phyloP scores from a whole-genome alignment of 2,329 filamentous ascomycete species.

The Diaporthe batatas region DNA sequence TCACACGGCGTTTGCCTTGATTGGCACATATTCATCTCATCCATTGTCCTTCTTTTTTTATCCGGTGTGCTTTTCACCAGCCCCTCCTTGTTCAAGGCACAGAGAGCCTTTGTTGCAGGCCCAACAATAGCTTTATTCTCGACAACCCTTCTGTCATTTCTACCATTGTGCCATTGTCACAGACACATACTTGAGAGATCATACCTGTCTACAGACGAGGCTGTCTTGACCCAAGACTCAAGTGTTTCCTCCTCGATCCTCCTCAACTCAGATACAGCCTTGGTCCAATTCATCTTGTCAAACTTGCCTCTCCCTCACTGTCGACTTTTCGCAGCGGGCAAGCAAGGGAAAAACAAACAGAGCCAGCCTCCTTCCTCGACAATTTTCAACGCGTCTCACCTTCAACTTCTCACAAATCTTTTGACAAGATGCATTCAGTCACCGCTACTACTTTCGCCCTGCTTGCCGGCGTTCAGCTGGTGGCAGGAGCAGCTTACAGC shows the following conservation, averaged over 20 bases:
- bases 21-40: slow-evolving; percentile 9
- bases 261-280: neutral
- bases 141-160: slow-evolving; percentile 45
- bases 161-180: slow-evolving; percentile 39
- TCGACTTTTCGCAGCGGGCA: neutral
- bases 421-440: slow-evolving; percentile 39
- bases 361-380: slow-evolving; percentile 24
- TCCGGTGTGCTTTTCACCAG: slow-evolving; percentile 39
- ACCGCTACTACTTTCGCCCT: slow-evolving; percentile 46
- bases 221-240: neutral
- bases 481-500: slow-evolving; percentile 56
- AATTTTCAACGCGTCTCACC: neutral
- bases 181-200: neutral
- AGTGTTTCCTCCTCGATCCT: neutral
- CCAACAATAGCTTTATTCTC: slow-evolving; percentile 41
- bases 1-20: slow-evolving; percentile 45
- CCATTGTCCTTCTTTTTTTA: slow-evolving; percentile 38
- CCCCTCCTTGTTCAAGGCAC: slow-evolving; percentile 42
- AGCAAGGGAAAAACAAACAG: neutral
- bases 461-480: slow-evolving; percentile 39
- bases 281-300: neutral
- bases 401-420: slow-evolving; percentile 11
- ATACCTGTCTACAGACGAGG: neutral
- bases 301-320: slow-evolving; percentile 12
- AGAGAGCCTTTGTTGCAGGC: slow-evolving; percentile 43